Conservation (phyloP, 768 basidiomycete genomes). For the Lactarius evosmus region DNA sequence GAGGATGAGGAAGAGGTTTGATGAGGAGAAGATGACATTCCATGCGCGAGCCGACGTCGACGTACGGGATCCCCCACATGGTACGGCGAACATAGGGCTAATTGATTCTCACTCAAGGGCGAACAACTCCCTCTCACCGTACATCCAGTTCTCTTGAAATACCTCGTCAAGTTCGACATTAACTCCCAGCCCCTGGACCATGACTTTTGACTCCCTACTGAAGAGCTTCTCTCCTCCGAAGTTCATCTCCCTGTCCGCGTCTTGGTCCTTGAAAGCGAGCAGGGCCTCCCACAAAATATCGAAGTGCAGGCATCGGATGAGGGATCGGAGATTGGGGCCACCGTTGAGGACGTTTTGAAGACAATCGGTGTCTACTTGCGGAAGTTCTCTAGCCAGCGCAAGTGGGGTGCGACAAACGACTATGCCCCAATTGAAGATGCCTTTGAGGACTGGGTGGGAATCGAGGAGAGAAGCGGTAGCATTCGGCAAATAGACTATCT, state of each 20-base stretch:
- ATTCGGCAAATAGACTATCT: conserved; percentile 7
- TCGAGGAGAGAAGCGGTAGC: conserved; percentile 7
- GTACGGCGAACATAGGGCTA: no score
- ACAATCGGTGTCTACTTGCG: conserved; percentile 7
- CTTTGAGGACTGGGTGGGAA: not conserved
- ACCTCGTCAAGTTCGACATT: conserved; percentile 14
- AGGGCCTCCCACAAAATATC: conserved; percentile 12
- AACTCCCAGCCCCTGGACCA: not conserved
- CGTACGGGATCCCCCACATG: not conserved
- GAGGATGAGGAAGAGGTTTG: not conserved
- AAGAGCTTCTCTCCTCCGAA: conserved; percentile 9
- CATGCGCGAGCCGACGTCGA: not conserved
- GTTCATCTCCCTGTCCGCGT: not conserved
- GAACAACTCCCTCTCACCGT: conserved; percentile 5
- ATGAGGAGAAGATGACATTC: conserved; percentile 3
- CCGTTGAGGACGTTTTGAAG: conserved; percentile 10
- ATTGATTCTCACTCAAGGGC: conserved; percentile 4
- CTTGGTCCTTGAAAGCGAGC: conserved; percentile 10
- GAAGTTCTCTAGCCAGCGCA: not conserved
- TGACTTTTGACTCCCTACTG: conserved; percentile 11
- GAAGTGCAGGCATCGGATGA: not conserved
- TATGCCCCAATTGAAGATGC: not conserved
- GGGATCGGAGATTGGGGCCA: not conserved
- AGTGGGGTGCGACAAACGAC: not conserved
- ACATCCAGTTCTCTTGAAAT: conserved; percentile 8